phyloP scores from a whole-genome alignment of 2,329 filamentous ascomycete genomes.

The Alternaria arborescens region DNA sequence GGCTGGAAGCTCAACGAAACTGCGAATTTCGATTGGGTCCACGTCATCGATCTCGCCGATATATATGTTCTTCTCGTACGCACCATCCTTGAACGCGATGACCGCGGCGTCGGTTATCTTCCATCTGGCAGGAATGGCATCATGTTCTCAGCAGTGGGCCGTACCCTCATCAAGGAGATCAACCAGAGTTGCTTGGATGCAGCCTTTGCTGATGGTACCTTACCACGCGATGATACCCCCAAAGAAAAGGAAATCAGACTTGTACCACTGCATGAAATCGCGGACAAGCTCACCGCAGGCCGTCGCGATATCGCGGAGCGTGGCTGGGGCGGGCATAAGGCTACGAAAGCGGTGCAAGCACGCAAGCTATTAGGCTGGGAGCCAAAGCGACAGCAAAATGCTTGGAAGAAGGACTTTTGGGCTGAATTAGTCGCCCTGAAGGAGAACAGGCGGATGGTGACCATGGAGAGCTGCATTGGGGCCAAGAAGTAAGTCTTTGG shows the following conservation, averaged over 20 bases:
- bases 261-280: constrained; percentile 21
- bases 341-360: constrained; percentile 22
- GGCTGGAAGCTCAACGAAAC: constrained; percentile 29
- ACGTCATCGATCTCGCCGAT: constrained; percentile 26
- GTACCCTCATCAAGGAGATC: constrained; percentile 23
- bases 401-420: constrained; percentile 25
- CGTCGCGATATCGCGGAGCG: constrained; percentile 21
- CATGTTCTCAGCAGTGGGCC: constrained; percentile 22
- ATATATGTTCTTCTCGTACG: constrained; percentile 23
- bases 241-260: constrained; percentile 23
- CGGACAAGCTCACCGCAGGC: constrained; percentile 23
- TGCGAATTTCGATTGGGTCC: constrained; percentile 31
- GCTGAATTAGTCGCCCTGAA: constrained; percentile 27
- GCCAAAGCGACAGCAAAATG: constrained; percentile 17
- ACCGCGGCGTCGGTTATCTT: constrained; percentile 24
- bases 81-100: constrained; percentile 24
- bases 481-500: not conserved
- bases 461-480: constrained; percentile 23
- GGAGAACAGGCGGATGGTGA: constrained; percentile 16
- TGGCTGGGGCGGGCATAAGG: constrained; percentile 25
- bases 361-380: constrained; percentile 23
- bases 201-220: constrained; percentile 23
- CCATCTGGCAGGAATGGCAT: constrained; percentile 23
- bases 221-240: constrained; percentile 24
- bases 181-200: constrained; percentile 20